phyloP scores from a whole-genome alignment of 2,329 filamentous ascomycete species.

The Clonostachys rosea region DNA sequence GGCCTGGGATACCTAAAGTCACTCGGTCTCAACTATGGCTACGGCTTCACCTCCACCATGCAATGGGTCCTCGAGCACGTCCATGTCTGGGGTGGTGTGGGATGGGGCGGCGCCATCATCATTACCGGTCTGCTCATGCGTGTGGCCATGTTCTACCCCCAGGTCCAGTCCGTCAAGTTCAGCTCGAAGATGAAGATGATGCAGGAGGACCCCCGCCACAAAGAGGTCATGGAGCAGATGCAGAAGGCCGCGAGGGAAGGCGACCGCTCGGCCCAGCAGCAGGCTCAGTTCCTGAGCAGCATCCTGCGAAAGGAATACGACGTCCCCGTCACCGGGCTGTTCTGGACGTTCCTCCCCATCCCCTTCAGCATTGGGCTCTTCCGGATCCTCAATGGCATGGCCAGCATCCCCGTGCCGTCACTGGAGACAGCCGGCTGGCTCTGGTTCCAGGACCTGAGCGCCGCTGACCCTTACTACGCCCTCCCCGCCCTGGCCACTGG shows the following conservation, averaged over 20 bases:
- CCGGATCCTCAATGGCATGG: conserved; percentile 70
- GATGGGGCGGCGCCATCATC: conserved; percentile 79
- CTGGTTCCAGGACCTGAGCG: conserved; percentile 78
- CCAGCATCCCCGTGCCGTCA: conserved; percentile 72
- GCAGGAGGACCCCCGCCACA: conserved; percentile 47
- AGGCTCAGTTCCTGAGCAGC: conserved; percentile 21
- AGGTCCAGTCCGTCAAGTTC: conserved; percentile 24
- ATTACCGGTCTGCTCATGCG: conserved; percentile 63
- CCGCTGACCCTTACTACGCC: conserved; percentile 72
- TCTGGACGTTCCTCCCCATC: conserved; percentile 38
- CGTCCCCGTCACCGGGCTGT: conserved; percentile 21
- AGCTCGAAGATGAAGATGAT: conserved; percentile 57
- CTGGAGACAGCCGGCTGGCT: conserved; percentile 64
- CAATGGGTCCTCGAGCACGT: conserved; percentile 78
- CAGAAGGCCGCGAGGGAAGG: conserved; percentile 29
- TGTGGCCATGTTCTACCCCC: conserved; percentile 59
- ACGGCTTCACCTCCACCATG: conserved; percentile 68
- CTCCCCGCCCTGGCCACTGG: conserved; percentile 60
- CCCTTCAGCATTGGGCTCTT: conserved; percentile 80
- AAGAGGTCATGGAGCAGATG: conserved; percentile 42
- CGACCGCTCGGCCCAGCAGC: conserved; percentile 42
- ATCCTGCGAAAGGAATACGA: conserved; percentile 28
- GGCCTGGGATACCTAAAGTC: conserved; percentile 77
- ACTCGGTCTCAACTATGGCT: conserved; percentile 84
- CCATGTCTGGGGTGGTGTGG: conserved; percentile 69